phyloP scores from a whole-genome alignment of 331 rosid species.

The Quercus tomentella region DNA sequence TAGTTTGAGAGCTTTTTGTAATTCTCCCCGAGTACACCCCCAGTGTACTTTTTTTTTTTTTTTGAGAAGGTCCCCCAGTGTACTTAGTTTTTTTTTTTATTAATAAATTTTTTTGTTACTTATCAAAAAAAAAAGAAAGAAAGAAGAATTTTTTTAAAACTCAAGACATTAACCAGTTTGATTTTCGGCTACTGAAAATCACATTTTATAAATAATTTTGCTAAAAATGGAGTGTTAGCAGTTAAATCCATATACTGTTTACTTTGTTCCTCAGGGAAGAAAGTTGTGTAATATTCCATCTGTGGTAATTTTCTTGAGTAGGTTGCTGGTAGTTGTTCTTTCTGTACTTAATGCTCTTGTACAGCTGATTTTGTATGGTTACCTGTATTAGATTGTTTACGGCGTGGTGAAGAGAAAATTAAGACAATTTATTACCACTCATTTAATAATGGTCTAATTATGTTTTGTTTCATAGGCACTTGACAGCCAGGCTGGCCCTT shows the following conservation, averaged over 20 bases:
- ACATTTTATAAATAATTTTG: neutral
- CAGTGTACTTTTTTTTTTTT: no score
- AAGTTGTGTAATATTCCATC: neutral
- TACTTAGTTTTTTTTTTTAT: no score
- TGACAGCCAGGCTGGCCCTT: constrained; percentile 86
- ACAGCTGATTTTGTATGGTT: neutral
- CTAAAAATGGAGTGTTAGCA: neutral
- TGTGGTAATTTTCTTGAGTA: neutral
- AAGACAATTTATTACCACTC: neutral
- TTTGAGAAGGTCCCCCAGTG: no score
- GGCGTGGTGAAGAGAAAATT: neutral
- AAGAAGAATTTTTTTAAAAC: neutral
- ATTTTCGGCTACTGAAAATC: neutral
- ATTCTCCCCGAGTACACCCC: no score
- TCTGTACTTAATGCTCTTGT: no score
- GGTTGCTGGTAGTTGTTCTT: neutral
- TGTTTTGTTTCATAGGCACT: constrained; percentile 59
- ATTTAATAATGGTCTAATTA: constrained; percentile 4
- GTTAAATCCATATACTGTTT: neutral
- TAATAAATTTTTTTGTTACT: no score
- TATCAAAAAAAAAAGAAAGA: no score
- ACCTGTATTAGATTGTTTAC: neutral
- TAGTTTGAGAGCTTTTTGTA: no score
- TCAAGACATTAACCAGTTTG: neutral
- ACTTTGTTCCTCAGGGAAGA: neutral